phyloP scores from a whole-genome alignment of 2,329 filamentous ascomycete genomes.

The Diaporthe vaccinii region DNA sequence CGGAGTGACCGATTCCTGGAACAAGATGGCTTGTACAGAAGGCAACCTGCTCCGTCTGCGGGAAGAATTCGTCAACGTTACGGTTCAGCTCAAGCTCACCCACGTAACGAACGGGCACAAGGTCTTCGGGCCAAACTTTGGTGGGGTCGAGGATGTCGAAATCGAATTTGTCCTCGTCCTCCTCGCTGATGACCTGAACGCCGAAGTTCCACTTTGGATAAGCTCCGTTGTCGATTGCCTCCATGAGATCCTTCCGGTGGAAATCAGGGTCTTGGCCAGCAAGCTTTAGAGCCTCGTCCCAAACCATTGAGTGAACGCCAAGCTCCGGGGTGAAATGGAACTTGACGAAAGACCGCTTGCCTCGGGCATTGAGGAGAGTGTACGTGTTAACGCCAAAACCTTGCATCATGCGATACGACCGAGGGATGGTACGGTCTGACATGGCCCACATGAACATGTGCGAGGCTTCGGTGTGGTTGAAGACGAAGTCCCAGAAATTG shows the following conservation, averaged over 20 bases:
- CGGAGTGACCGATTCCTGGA: constrained; percentile 81
- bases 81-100: constrained; percentile 84
- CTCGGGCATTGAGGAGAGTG: constrained; percentile 76
- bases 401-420: constrained; percentile 87
- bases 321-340: constrained; percentile 82
- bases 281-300: constrained; percentile 84
- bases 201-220: constrained; percentile 87
- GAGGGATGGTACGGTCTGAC: constrained; percentile 80
- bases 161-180: constrained; percentile 81
- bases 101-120: constrained; percentile 81
- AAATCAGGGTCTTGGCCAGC: constrained; percentile 83
- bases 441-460: constrained; percentile 87
- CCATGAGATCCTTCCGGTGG: constrained; percentile 81
- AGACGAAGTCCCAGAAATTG: constrained; percentile 84
- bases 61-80: constrained; percentile 85
- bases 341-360: constrained; percentile 81
- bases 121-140: constrained; percentile 87
- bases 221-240: constrained; percentile 79
- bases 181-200: constrained; percentile 80
- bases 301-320: constrained; percentile 82
- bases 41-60: constrained; percentile 85
- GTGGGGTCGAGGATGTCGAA: constrained; percentile 90
- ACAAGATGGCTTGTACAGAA: constrained; percentile 87
- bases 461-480: constrained; percentile 76
- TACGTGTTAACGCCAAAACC: constrained; percentile 88